Evolutionary conservation across 2,329 filamentous ascomycete species (phyloP).

Genomic region (Zymoseptoria tritici): DNA sequence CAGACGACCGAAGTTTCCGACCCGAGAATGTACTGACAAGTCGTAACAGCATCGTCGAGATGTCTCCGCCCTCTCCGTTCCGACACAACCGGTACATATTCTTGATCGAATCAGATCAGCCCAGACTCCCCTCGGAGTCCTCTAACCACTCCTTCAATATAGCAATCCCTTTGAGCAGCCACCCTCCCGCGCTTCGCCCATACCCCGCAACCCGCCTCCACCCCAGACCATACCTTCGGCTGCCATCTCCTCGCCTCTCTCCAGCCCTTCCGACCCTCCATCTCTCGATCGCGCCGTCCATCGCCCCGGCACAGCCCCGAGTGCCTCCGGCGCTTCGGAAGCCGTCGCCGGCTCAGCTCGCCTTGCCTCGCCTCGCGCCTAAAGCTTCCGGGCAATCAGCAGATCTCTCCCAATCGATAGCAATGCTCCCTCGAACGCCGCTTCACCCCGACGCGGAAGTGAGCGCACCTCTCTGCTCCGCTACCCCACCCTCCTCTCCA

Average conservation of each 20-base stretch:
- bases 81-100: neutral
- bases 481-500: too few species aligned
- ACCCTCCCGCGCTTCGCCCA: neutral
- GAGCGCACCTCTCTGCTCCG: neutral
- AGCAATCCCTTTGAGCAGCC: neutral
- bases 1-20: neutral
- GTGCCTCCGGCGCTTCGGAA: neutral
- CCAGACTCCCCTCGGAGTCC: too few species aligned
- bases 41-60: neutral
- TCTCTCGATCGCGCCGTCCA: neutral
- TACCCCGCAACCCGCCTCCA: neutral
- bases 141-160: too few species aligned
- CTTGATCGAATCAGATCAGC: too few species aligned
- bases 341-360: neutral
- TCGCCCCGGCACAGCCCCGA: neutral
- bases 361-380: neutral
- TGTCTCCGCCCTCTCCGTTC: neutral
- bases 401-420: neutral
- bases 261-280: neutral
- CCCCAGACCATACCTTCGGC: neutral
- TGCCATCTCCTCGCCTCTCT: neutral
- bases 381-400: too few species aligned
- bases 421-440: too few species aligned
- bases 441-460: too few species aligned
- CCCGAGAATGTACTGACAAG: neutral